Base-by-base conservation (phyloP, 805 yeast genomes). In the Barnettozyma californica region DNA sequence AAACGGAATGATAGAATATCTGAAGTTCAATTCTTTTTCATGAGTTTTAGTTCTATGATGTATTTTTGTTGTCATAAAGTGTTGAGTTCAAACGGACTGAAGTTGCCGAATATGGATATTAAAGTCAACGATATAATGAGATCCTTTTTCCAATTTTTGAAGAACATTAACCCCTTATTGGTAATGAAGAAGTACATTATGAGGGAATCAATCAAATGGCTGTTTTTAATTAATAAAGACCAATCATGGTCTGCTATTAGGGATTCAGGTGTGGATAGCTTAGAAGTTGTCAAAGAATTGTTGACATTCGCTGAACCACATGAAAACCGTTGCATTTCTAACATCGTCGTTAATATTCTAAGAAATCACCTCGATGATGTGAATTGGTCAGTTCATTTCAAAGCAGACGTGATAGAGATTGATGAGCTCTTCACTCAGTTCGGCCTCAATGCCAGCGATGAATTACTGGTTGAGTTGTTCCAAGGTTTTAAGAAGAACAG, bases 401-500 rank as follows among this genome's bases (percentile, higher is more conserved):
- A 38, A 21, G 38, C 10, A 6, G 53, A 51, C 45, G 53, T 56
- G 11, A 4, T 16, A 5, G 21, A 29, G 1, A 40, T 58, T 10
- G 41, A 51, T 16, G 50, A 40, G 9, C 16, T 58, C 9, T 49
- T 33, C 7, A 9, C 18, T 4, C 36, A 25, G 4, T 35, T 50
- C 4, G 37, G 36, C 1, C 57, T 63, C 60, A n/a, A 23, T 4
- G 14, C 54, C 9, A 53, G 51, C 27, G 61, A 52, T 31, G 45
- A 44, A 3, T 40, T 50, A 1, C 19, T 60, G 11, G 38, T 49
- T 9, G 14, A 29, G 16, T 36, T 60, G 53, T 60, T 48, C 41
- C 60, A 60, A 13, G 36, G 53, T 23, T 37, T 61, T 41, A 60
- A 55, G 42, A 41, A 33, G 6, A 54, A 56, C 41, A 54, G 47